These are phyloP conservation scores for Venturia oleaginea DNA, from an alignment of 2,329 filamentous ascomycete species.

Conservation along the genomic window DNA sequence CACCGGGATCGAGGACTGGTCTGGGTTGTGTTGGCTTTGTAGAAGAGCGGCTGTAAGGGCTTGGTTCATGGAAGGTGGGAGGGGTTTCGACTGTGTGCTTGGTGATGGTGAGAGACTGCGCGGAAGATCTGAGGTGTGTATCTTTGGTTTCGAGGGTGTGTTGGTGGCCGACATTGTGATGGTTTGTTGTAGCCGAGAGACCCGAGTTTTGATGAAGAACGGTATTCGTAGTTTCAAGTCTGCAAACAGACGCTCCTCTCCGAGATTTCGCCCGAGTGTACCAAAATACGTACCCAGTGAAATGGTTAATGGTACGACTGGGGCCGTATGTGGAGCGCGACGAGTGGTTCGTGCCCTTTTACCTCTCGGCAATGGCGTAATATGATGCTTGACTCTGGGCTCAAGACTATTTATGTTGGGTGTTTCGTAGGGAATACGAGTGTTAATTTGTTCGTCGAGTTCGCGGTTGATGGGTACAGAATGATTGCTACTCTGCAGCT, in stretches of 20 bases:
- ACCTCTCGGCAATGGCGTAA: not conserved
- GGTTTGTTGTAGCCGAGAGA: not conserved
- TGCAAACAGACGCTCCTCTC: too few species aligned
- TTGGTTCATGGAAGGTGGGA: slow-evolving; percentile 14
- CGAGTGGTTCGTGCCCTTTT: not conserved
- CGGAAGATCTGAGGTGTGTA: slow-evolving; percentile 14
- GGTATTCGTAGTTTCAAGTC: not conserved
- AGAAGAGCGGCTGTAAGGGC: slow-evolving; percentile 30
- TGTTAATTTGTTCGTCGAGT: not conserved
- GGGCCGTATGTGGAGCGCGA: not conserved
- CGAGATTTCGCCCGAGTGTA: not conserved
- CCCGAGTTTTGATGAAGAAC: too few species aligned
- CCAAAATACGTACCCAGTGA: not conserved
- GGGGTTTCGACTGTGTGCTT: slow-evolving; percentile 22
- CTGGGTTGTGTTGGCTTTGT: slow-evolving; percentile 33
- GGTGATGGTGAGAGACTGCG: slow-evolving; percentile 20
- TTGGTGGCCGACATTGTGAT: not conserved
- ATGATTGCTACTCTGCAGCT: not conserved
- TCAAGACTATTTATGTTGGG: not conserved
- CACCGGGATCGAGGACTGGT: slow-evolving; percentile 42
- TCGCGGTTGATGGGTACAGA: not conserved
- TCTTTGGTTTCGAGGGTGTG: slow-evolving; percentile 9
- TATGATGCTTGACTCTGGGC: not conserved
- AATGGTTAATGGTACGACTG: not conserved
- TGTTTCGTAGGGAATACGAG: not conserved